Evolutionary conservation across 805 yeast species (phyloP).

Genomic region (Sugiyamaella floridensis): DNA sequence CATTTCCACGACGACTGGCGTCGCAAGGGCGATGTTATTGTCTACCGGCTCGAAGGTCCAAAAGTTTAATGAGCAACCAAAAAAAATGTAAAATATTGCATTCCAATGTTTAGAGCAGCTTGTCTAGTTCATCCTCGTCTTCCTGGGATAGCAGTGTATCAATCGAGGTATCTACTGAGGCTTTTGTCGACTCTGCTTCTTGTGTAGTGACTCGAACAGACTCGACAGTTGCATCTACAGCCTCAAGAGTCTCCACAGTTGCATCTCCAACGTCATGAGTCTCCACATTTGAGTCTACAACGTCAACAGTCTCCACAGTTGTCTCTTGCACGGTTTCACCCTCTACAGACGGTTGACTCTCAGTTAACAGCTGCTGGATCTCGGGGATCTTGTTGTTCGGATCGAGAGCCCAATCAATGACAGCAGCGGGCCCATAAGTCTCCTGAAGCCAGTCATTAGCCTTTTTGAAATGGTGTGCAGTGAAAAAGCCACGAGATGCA

Average conservation of each 20-base stretch:
- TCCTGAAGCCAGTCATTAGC: constrained; percentile 71
- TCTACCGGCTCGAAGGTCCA: constrained; percentile 34
- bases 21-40: constrained; percentile 69
- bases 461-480: constrained; percentile 61
- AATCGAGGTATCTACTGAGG: neutral
- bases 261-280: neutral
- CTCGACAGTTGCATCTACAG: too few species aligned
- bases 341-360: constrained; percentile 4
- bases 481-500: constrained; percentile 82
- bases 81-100: too few species aligned
- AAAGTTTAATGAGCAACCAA: too few species aligned
- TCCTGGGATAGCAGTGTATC: neutral
- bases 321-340: neutral
- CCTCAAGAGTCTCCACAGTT: neutral
- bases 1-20: constrained; percentile 81
- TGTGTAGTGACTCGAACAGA: too few species aligned
- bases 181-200: too few species aligned
- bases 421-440: constrained; percentile 35
- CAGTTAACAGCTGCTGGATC: constrained; percentile 9
- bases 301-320: neutral
- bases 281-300: neutral
- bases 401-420: constrained; percentile 62
- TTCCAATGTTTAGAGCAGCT: neutral
- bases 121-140: neutral
- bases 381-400: constrained; percentile 14